Evolutionary conservation across 129 eudicot species (phyloP), one percentile per base, ranked within the genome.

Genomic region (Erigeron canadensis): DNA sequence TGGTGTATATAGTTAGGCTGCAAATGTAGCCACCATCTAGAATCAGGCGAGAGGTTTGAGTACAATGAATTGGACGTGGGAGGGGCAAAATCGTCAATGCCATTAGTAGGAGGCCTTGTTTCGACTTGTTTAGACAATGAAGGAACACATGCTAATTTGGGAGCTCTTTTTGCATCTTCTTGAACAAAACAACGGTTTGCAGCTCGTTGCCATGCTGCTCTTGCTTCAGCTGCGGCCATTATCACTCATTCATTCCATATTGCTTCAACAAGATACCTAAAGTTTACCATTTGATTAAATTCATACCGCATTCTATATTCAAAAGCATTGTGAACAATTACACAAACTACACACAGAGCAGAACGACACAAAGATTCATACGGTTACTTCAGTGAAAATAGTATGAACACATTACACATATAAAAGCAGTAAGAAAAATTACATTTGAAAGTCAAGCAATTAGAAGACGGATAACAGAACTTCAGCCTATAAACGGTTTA

Each of bases 161-260:
- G 98, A 87, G 96, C 96, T 79, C 98, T 83, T 81, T 93, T 93
- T 6, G 96, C 98, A 56, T 93, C 98, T 84, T 93, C 98, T 82
- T 93, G 98, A 70, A 93, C 96, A 71, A 93, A 89, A 82, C 83
- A 93, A 58, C 98, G 87, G 65, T 93, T 93, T 71, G 95, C 98
- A 21, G 95, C 82, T 80, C 96, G 87, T 70, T 93, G 98, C 98
- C 98, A 93, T 53, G 96, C 98, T 55, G 96, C 86, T 70, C 98
- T 79, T 57, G 95, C 96, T 87, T 93, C 98, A 51, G 98, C 98
- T 67, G 83, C 91, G 5, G 98, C 98, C 98, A 92, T 92, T 69
- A 6, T 40, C 40, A 83, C 67, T 78, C 79, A 39, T 76, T 80
- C 81, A 86, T 84, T 42, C 76, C 65, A 61, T 67, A 12, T 39